Percentiles rank a stretch among this genome's conserved stretches.
Evolutionary conservation across 208 protist genomes (phyloP).

Genomic region (Naegleria gruberi): DNA sequence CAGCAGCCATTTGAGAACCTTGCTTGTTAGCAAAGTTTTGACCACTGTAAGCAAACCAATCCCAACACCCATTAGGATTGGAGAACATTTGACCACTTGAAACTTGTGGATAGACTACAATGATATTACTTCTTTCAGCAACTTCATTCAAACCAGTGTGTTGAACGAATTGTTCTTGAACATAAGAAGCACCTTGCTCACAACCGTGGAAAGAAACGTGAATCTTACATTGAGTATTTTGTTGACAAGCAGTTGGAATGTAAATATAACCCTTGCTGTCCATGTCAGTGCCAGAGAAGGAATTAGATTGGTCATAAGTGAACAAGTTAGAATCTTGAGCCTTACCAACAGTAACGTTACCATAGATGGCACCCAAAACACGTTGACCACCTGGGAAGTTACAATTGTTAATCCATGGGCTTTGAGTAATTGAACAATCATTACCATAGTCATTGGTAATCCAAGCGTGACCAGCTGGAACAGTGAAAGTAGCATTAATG

Average conservation of each 20-base stretch:
- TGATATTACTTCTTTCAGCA: constrained; percentile 46
- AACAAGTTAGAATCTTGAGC: neutral
- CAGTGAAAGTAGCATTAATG: constrained; percentile 13
- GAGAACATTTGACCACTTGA: constrained; percentile 6
- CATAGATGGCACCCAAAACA: neutral
- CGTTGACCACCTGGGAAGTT: neutral
- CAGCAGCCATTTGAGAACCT: constrained; percentile 18
- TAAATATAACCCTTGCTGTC: constrained; percentile 17
- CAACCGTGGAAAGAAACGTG: constrained; percentile 45
- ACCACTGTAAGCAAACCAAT: constrained; percentile 37
- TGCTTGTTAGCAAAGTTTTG: neutral
- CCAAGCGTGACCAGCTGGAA: constrained; percentile 33
- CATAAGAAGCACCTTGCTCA: constrained; percentile 22
- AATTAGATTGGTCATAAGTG: constrained; percentile 3
- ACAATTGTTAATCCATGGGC: constrained; percentile 20
- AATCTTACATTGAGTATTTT: constrained; percentile 24
- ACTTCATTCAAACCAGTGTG: constrained; percentile 36
- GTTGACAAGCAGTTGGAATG: constrained; percentile 23
- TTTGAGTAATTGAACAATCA: neutral
- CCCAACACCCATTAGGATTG: constrained; percentile 42
- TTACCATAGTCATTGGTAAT: constrained; percentile 23
- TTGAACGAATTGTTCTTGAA: constrained; percentile 28
- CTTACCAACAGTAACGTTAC: neutral
- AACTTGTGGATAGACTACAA: constrained; percentile 44
- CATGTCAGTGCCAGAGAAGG: neutral